Base-by-base conservation (phyloP, 1,284 basidiomycete genomes). In the Puccinia coronata region DNA sequence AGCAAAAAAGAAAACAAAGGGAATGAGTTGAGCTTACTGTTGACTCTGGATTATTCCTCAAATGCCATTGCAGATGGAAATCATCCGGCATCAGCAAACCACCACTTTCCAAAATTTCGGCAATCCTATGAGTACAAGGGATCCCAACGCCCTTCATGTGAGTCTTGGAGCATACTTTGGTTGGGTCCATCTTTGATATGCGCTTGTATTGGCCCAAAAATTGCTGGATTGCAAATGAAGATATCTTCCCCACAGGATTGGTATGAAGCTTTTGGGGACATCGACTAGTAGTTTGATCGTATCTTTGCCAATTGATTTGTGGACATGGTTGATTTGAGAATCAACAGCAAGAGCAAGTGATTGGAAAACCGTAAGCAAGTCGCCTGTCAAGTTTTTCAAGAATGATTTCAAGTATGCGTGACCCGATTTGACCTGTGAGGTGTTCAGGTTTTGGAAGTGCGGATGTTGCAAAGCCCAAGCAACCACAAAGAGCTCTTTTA, bases 1-100 rank as follows among this genome's bases (percentile, higher is more conserved):
- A 8, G 16, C 43, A 8, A 47, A 16, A 16, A 20, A 51, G 23
- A 43, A 6, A 43, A 43, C 6, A 43, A 43, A 43, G n/a, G n/a
- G n/a, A n/a, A n/a, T n/a, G n/a, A n/a, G n/a, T n/a, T n/a, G n/a
- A n/a, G n/a, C 43, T 8, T 43, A 43, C 43, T 43, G 43, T 6
- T 43, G 43, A 6, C 43, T 8, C 43, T 43, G 8, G 39, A 18
- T 43, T 61, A 41, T 67, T 43, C 34, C 23, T 65, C 20, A 39
- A 25, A 67, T 67, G 18, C 65, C 65, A 67, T 47, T 67, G 65
- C 9, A 9, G 20, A 25, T 43, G 65, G 20, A 67, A 67, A 47
- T 67, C 39, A 5, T 11, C 20, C 9, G 65, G 18, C 4, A 8
- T 16, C 23, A 67, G 25, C 20, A 2, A n/a, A 25, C 14, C 4